Evolutionary conservation across 306 rosid genomes (phyloP).

Genomic region (Spatholobus suberectus): DNA sequence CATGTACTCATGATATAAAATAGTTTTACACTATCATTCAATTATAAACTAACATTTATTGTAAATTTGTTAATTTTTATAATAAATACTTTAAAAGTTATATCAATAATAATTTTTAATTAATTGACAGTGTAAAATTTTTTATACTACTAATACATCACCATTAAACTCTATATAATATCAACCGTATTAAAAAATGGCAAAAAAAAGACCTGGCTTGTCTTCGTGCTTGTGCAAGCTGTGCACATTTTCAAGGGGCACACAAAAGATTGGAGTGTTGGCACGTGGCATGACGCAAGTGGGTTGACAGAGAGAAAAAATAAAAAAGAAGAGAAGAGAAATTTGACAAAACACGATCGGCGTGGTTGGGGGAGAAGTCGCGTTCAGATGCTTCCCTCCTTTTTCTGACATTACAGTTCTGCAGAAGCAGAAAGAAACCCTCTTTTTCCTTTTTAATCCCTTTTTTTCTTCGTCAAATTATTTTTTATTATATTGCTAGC

Average conservation of each 20-base stretch:
- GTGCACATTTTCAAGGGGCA: conserved; percentile 16
- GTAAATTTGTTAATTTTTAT: too few relatives aligned
- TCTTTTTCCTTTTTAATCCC: not conserved
- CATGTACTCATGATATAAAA: too few relatives aligned
- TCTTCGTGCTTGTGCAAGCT: conserved; percentile 19
- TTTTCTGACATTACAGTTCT: conserved; percentile 55
- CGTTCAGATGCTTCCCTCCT: conserved; percentile 44
- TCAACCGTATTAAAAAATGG: too few relatives aligned
- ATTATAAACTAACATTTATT: too few relatives aligned
- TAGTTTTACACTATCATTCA: too few relatives aligned
- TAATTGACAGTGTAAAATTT: too few relatives aligned
- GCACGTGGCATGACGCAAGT: conserved; percentile 42
- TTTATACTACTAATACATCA: too few relatives aligned
- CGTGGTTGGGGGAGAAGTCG: conserved; percentile 48
- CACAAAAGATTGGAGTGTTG: not conserved
- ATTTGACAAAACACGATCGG: conserved; percentile 38
- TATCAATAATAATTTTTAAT: too few relatives aligned
- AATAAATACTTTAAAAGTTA: too few relatives aligned
- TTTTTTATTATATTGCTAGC: not conserved
- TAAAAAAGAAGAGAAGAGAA: not conserved
- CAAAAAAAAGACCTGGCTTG: not conserved
- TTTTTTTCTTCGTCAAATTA: not conserved
- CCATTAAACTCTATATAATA: too few relatives aligned
- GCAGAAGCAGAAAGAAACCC: conserved; percentile 26
- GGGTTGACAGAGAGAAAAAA: conserved; percentile 40